Evolutionary conservation across 805 yeast species (phyloP).

Genomic region (Pichia rugopelliculosa): DNA sequence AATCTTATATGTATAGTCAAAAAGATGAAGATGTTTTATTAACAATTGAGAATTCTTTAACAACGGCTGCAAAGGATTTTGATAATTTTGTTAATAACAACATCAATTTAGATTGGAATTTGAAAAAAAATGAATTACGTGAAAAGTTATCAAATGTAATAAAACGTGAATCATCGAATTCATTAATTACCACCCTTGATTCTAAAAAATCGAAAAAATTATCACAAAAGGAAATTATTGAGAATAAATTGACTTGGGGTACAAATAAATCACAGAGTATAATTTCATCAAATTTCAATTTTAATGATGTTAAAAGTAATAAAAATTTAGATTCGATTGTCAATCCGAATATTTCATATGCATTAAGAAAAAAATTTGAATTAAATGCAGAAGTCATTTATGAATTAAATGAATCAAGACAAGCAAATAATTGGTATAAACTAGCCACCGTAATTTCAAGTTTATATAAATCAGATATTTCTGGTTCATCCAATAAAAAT

Average conservation of each 20-base stretch:
- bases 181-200: conserved; percentile 12
- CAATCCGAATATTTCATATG: conserved; percentile 33
- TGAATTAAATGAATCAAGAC: conserved; percentile 63
- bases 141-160: conserved; percentile 58
- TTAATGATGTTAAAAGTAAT: conserved; percentile 24
- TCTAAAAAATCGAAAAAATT: conserved; percentile 13
- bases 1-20: conserved; percentile 54
- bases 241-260: conserved; percentile 25
- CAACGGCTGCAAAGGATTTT: conserved; percentile 67
- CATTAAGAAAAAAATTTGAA: conserved; percentile 51
- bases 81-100: conserved; percentile 68
- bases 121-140: conserved; percentile 65
- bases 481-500: conserved; percentile 39
- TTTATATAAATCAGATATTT: conserved; percentile 49
- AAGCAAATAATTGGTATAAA: conserved; percentile 44
- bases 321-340: conserved; percentile 14
- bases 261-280: conserved; percentile 20
- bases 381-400: conserved; percentile 66
- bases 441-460: conserved; percentile 54
- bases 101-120: conserved; percentile 77
- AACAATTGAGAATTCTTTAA: conserved; percentile 51
- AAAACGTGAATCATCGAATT: conserved; percentile 21
- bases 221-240: conserved; percentile 15
- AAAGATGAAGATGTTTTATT: conserved; percentile 77
- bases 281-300: conserved; percentile 24